Base-by-base conservation (phyloP, 495 filamentous ascomycete genomes). In the Saxophila tyrrhenica region DNA sequence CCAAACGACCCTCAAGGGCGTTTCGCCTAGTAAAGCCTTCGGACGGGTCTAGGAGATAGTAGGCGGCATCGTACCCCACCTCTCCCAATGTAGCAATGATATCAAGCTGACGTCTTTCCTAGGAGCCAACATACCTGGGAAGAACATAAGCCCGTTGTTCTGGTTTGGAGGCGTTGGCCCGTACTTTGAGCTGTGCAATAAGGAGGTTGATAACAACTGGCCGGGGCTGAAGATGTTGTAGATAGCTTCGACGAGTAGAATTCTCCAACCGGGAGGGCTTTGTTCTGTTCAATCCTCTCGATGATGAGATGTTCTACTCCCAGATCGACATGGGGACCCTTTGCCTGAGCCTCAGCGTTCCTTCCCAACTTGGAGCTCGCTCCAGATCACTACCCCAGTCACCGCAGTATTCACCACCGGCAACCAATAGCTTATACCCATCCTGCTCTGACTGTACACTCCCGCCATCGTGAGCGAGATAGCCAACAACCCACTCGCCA, bases 71-170 rank as follows among this genome's bases (percentile, higher is more conserved):
- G n/a, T n/a, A n/a, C n/a, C n/a, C n/a, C n/a, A n/a, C n/a, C n/a
- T n/a, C n/a, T n/a, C n/a, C n/a, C n/a, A n/a, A n/a, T n/a, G n/a
- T n/a, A n/a, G n/a, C n/a, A n/a, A n/a, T n/a, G n/a, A n/a, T n/a
- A 74, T 57, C 72, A 73, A 69, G 73, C 35, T 9, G 74, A 42
- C 73, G 66, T n/a, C n/a, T n/a, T n/a, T n/a, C n/a, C n/a, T n/a
- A n/a, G n/a, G n/a, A n/a, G n/a, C n/a, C 9, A 72, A 62, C 46
- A 63, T 73, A 17, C 74, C 73, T 17, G 74, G 70, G 1, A 77
- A 75, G 65, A 57, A 60, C 0, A 69, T 66, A 39, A 72, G 75
- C 56, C 69, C 63, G 50, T 58, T 73, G 2, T 67, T 66, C 59
- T 78, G 45, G 45, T 48, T 48, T 25, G 45, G 45, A 11, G 45